A percentile compares a stretch with the other conserved stretches of the same genome.
These are phyloP conservation scores for Huntiella decipiens DNA, from an alignment of 2,329 filamentous ascomycete species.

Conservation along the genomic window DNA sequence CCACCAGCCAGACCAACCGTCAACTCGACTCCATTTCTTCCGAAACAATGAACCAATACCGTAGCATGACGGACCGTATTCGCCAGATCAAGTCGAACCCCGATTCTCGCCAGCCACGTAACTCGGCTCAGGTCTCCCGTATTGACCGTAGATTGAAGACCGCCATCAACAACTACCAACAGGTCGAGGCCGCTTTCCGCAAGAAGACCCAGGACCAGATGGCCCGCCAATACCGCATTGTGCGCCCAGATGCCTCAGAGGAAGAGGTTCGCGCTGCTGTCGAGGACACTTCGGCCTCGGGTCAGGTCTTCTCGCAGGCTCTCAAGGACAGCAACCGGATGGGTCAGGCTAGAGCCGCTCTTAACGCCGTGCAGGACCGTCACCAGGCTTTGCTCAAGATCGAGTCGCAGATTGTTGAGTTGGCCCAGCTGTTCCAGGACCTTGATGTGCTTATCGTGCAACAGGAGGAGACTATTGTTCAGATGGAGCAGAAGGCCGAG, in stretches of 20 bases:
- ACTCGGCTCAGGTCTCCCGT: conserved; percentile 62
- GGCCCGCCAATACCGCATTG: conserved; percentile 78
- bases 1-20: conserved; percentile 43
- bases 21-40: conserved; percentile 55
- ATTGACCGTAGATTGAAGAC: conserved; percentile 63
- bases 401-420: conserved; percentile 71
- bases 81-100: conserved; percentile 66
- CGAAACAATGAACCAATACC: conserved; percentile 70
- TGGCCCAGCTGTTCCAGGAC: conserved; percentile 75
- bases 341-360: conserved; percentile 61
- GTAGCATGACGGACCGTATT: conserved; percentile 58
- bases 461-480: conserved; percentile 61
- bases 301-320: conserved; percentile 75
- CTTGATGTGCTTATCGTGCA: conserved; percentile 71
- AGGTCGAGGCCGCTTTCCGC: conserved; percentile 60
- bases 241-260: conserved; percentile 61
- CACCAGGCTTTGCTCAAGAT: conserved; percentile 84
- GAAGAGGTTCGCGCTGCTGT: conserved; percentile 61
- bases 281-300: conserved; percentile 43
- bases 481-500: conserved; percentile 75
- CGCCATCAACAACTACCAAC: conserved; percentile 66
- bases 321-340: conserved; percentile 64
- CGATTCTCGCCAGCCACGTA: conserved; percentile 53
- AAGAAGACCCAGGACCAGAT: conserved; percentile 68
- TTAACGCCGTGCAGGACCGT: conserved; percentile 63